phyloP scores from a whole-genome alignment of 2,329 filamentous ascomycete genomes.

The Drechslerella dactyloides region DNA sequence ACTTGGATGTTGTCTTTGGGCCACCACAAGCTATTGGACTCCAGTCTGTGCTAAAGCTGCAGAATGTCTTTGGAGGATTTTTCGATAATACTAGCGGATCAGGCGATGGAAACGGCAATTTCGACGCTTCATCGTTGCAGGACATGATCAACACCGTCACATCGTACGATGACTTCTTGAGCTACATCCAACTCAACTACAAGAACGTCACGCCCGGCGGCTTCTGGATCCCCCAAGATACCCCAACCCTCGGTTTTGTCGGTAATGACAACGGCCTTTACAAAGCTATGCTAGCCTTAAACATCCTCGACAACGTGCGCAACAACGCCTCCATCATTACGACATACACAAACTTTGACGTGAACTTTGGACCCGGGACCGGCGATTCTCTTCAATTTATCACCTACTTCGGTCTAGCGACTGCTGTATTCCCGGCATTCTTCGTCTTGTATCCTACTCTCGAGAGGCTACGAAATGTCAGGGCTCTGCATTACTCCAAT shows the following conservation, averaged over 20 bases:
- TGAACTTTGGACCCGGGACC: constrained; percentile 69
- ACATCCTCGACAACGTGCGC: constrained; percentile 70
- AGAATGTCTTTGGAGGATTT: constrained; percentile 34
- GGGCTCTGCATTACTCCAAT: constrained; percentile 88
- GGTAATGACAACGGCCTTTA: constrained; percentile 67
- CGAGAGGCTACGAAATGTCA: constrained; percentile 78
- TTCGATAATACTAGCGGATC: not conserved
- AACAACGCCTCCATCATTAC: constrained; percentile 73
- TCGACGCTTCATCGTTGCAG: constrained; percentile 54
- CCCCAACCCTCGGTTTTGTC: constrained; percentile 73
- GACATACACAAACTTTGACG: constrained; percentile 76
- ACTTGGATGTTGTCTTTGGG: constrained; percentile 37
- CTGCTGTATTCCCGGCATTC: constrained; percentile 81
- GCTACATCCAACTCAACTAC: constrained; percentile 69
- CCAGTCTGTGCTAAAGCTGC: constrained; percentile 26
- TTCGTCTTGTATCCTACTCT: constrained; percentile 88
- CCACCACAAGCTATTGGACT: constrained; percentile 33
- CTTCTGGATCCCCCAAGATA: constrained; percentile 73
- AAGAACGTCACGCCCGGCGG: constrained; percentile 76
- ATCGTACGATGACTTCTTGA: constrained; percentile 71
- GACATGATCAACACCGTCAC: constrained; percentile 65
- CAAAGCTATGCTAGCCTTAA: constrained; percentile 68
- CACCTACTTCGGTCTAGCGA: constrained; percentile 79
- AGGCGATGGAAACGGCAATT: constrained; percentile 3
- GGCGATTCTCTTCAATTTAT: constrained; percentile 79